These are phyloP conservation scores for Candida incommunis DNA, from an alignment of 805 yeast genomes.

Conservation along the genomic window DNA sequence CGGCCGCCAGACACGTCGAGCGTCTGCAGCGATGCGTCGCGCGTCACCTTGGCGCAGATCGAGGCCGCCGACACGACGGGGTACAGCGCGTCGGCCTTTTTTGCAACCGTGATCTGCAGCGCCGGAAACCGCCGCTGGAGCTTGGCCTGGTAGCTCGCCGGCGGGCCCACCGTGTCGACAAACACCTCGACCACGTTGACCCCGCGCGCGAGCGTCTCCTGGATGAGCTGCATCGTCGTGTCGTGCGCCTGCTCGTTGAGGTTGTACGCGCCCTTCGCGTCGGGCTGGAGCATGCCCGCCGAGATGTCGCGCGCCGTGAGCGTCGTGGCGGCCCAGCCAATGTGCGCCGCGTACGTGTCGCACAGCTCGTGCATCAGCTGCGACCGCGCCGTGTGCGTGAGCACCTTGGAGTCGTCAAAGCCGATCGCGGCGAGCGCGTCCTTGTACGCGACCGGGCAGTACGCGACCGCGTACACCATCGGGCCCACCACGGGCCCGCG, in stretches of 20 bases:
- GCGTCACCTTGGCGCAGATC: constrained; percentile 89
- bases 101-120: constrained; percentile 65
- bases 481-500: constrained; percentile 97
- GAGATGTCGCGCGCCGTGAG: constrained; percentile 82
- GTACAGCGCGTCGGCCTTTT: constrained; percentile 85
- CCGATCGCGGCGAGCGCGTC: constrained; percentile 45
- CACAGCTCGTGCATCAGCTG: constrained; percentile 48
- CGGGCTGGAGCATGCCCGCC: constrained; percentile 68
- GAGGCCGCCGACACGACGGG: constrained; percentile 93
- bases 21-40: constrained; percentile 48
- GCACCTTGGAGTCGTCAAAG: constrained; percentile 85
- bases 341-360: constrained; percentile 34
- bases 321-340: constrained; percentile 82
- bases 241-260: constrained; percentile 95
- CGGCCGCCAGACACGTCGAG: constrained; percentile 13
- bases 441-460: constrained; percentile 43
- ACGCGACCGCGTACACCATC: constrained; percentile 90
- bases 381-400: constrained; percentile 59
- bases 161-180: constrained; percentile 97
- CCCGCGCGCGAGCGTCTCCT: constrained; percentile 44
- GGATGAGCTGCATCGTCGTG: constrained; percentile 71
- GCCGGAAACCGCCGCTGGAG: constrained; percentile 54
- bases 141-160: constrained; percentile 66
- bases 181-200: constrained; percentile 57
- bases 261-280: constrained; percentile 42